Base-by-base conservation (phyloP, 768 basidiomycete genomes). In the Hebeloma cylindrosporum region DNA sequence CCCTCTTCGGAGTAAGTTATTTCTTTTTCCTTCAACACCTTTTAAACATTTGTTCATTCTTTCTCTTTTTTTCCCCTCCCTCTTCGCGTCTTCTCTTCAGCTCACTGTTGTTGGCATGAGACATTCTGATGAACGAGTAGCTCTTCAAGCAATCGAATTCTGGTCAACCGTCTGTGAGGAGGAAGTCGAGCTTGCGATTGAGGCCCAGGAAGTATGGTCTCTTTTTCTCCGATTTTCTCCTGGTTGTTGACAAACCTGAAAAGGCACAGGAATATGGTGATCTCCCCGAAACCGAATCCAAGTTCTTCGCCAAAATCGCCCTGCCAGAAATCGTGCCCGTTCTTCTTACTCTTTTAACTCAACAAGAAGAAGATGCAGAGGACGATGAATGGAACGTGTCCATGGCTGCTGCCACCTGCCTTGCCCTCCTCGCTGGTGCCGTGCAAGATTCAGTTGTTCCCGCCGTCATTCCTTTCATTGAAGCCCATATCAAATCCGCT, bases 81-180 rank as follows among this genome's bases (percentile, higher is more conserved):
- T n/a, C 13, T 21, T 22, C 30, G 18, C 18, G 37, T 36, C 33
- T 16, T 23, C 50, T 28, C 40, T 43, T 0, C 60, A 97, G 91
- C 72, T 99, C 47, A 98, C 96, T 8, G 92, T 97, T 16, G 83
- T 96, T 63, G 96, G 96, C 28, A 99, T 99, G 96, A 93, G 93
- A 64, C 85, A 94, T 57, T 66, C 70, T 5, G 93, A 98, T 53
- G 93, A 96, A 57, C 73, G 82, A 5, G 94, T 99, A 27, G 92
- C 93, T 0, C 68, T 97, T 21, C 96, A 99, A 65, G 96, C 96
- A 17, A 86, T 99, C 40, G 96, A 99, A 61, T 99, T 99, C 68
- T 99, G 96, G 96, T 94, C 94, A 4, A 97, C 95, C 6, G 95
- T 98, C 1, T 97, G 93, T 59, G 95, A 99, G 62, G 92, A 96